Base-by-base conservation (phyloP, 2,329 filamentous ascomycete species). In the Leptosphaerulina australis region DNA sequence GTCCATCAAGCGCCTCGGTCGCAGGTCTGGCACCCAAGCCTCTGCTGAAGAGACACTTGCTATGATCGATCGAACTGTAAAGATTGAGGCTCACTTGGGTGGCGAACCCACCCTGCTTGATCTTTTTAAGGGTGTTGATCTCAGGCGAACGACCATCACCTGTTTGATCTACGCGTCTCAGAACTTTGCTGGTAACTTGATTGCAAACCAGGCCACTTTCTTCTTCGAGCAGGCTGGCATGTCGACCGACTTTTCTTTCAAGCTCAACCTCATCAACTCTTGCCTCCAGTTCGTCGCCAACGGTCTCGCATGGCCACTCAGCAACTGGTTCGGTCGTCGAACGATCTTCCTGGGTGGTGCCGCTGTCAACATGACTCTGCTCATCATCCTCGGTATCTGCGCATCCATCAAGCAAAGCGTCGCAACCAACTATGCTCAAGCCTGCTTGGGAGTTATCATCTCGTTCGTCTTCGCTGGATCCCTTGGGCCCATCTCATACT, bases 251-350 rank as follows among this genome's bases (percentile, higher is more conserved):
- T 78, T 75, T 29, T 81, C 84, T 5, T 87, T 87, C 66, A 80
- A 80, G 41, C 77, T 87, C 18, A 82, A 82, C 66, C 78, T 87
- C 34, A 85, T 86, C 71, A 86, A 81, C 50, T 86, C 84, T 0
- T 82, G 79, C 43, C 82, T 87, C 2, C 81, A 84, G 63, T 74
- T 73, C 64, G 71, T 88, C 62, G 77, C 84, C 54, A 83, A 85
- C 69, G 84, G 84, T 76, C 73, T 84, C 33, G 86, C 83, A 43
- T 87, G 84, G 85, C 72, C 86, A 48, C 79, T 88, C 37, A 86
- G 81, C n/a, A 79, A 79, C 4, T 86, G 82, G 69, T 76, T 84
- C 45, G 83, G 84, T 60, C 80, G 83, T 50, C 83, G 84, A 43
- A 79, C 80, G 12, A 85, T 87, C 68, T 87, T 86, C 67, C 74